These are phyloP conservation scores for Alternaria hordeiaustralica DNA, from an alignment of 2,329 filamentous ascomycete species.

Conservation along the genomic window DNA sequence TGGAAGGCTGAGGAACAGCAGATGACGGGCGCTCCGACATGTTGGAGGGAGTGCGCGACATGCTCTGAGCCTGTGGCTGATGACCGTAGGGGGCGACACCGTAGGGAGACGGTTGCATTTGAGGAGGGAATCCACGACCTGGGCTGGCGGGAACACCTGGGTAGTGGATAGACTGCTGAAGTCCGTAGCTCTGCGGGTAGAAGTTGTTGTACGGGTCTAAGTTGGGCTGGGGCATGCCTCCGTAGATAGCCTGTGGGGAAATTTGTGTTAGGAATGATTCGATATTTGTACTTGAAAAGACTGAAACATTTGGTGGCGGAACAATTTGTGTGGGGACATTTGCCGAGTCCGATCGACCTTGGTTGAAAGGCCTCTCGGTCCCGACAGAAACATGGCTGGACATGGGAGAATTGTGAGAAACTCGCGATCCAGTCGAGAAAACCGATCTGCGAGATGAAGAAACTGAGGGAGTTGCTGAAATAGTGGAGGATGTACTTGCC, in stretches of 20 bases:
- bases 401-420: slow-evolving; percentile 17
- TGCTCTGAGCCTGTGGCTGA: slow-evolving; percentile 64
- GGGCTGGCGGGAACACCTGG: slow-evolving; percentile 54
- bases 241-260: slow-evolving; percentile 69
- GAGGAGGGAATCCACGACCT: slow-evolving; percentile 54
- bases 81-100: slow-evolving; percentile 60
- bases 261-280: slow-evolving; percentile 73
- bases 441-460: slow-evolving; percentile 29
- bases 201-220: slow-evolving; percentile 51
- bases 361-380: slow-evolving; percentile 22
- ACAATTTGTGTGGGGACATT: slow-evolving; percentile 29
- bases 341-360: slow-evolving; percentile 23
- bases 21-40: slow-evolving; percentile 66
- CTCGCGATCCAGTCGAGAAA: slow-evolving; percentile 18
- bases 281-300: slow-evolving; percentile 71
- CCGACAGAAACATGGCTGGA: slow-evolving; percentile 18
- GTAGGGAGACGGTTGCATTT: slow-evolving; percentile 52
- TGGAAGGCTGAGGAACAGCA: slow-evolving; percentile 65
- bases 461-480: slow-evolving; percentile 28
- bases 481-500: slow-evolving; percentile 63
- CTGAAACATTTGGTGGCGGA: background rate
- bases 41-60: slow-evolving; percentile 70
- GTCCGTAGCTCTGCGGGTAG: slow-evolving; percentile 59
- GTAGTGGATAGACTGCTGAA: slow-evolving; percentile 54
- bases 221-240: slow-evolving; percentile 58